phyloP scores from a whole-genome alignment of 129 eudicot species.

The Pittosporum tobira region DNA sequence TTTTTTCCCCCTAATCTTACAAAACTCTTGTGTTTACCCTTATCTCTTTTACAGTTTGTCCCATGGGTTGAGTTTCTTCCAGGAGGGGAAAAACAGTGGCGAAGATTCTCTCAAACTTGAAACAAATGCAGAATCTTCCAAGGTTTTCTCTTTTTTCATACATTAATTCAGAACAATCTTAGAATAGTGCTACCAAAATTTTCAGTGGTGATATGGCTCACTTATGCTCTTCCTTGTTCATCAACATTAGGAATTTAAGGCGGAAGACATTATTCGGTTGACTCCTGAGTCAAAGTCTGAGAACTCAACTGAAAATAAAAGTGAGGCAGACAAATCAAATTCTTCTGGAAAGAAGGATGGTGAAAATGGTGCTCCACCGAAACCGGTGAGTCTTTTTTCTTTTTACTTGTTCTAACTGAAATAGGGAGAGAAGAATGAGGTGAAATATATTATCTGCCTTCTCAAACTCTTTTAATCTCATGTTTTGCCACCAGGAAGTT shows the following conservation, averaged over 20 bases:
- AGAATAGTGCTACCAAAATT: background rate
- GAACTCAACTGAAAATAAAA: conserved; percentile 40
- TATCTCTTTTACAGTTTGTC: conserved; percentile 51
- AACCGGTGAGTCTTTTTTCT: conserved; percentile 28
- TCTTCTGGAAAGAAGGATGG: conserved; percentile 41
- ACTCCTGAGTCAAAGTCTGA: conserved; percentile 35
- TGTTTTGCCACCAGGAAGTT: conserved; percentile 47
- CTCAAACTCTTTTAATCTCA: conserved; percentile 6
- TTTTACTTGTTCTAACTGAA: conserved; percentile 1
- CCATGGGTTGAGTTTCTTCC: conserved; percentile 84
- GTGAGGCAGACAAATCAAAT: conserved; percentile 52
- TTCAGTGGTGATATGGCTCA: background rate
- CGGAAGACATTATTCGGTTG: conserved; percentile 18
- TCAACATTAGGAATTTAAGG: conserved; percentile 16
- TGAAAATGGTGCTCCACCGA: conserved; percentile 31
- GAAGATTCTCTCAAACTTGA: conserved; percentile 63
- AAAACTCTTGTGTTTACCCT: background rate
- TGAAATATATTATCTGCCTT: background rate
- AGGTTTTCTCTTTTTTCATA: conserved; percentile 40
- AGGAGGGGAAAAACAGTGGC: conserved; percentile 58
- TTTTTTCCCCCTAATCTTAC: background rate
- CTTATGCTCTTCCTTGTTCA: conserved; percentile 7
- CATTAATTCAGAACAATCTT: background rate
- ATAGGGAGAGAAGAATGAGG: background rate
- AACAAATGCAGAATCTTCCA: conserved; percentile 63